A percentile compares a stretch with the other conserved stretches of the same genome.
These are phyloP conservation scores for Calvatia gigantea DNA, from an alignment of 768 basidiomycete genomes.

Conservation along the genomic window DNA sequence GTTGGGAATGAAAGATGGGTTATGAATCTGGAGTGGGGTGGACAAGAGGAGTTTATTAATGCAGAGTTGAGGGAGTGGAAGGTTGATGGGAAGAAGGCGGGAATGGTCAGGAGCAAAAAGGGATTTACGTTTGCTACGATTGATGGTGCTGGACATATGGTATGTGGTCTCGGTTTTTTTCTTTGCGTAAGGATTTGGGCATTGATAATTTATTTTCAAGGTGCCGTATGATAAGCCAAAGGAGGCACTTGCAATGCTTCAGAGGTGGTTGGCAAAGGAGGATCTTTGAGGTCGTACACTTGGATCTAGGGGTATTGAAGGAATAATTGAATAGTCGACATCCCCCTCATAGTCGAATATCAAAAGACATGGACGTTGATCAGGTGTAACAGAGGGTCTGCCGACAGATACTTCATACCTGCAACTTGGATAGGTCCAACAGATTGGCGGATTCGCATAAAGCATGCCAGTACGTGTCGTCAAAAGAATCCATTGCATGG, in stretches of 20 bases:
- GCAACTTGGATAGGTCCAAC: too few relatives aligned
- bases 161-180: constrained; percentile 23
- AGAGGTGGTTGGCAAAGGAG: constrained; percentile 40
- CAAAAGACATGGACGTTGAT: not conserved
- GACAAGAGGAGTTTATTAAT: constrained; percentile 39
- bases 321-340: not conserved
- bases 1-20: constrained; percentile 75
- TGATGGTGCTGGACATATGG: constrained; percentile 72
- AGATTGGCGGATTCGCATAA: not conserved
- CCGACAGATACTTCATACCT: too few relatives aligned
- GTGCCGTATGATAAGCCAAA: constrained; percentile 62
- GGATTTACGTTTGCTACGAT: constrained; percentile 65
- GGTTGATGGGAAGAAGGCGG: constrained; percentile 43
- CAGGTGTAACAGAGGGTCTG: too few relatives aligned
- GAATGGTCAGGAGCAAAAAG: constrained; percentile 33
- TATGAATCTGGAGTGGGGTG: constrained; percentile 67
- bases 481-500: not conserved
- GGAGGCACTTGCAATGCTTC: constrained; percentile 46
- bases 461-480: too few relatives aligned
- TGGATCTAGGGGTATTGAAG: not conserved
- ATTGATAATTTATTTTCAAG: constrained; percentile 19
- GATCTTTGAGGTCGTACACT: constrained; percentile 10
- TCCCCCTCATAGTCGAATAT: too few relatives aligned
- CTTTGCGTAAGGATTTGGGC: not conserved
- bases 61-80: constrained; percentile 55